These are phyloP conservation scores for Plasmodium malariae DNA, from an alignment of 169 alveolate species.

Conservation along the genomic window DNA sequence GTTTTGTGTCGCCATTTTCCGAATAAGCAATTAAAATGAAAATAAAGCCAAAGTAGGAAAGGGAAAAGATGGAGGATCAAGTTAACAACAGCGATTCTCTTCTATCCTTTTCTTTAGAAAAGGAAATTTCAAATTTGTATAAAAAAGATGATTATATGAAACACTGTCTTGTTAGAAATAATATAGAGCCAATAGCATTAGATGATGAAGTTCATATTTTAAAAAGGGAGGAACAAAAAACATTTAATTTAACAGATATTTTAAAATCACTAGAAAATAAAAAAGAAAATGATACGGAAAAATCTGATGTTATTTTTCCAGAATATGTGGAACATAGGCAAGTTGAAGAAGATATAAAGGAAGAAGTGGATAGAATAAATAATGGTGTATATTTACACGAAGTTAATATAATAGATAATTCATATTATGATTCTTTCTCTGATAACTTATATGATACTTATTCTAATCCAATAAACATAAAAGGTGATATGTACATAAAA, in stretches of 20 bases:
- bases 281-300: conserved; percentile 42
- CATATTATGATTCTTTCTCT: conserved; percentile 4
- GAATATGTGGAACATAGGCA: conserved; percentile 33
- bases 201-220: conserved; percentile 70
- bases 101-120: conserved; percentile 5
- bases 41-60: too few relatives aligned
- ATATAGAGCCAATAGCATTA: conserved; percentile 68
- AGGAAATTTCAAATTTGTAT: conserved; percentile 21
- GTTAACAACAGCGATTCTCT: background rate
- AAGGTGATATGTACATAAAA: conserved; percentile 50
- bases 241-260: conserved; percentile 58
- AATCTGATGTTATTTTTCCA: conserved; percentile 20
- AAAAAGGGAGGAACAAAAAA: conserved; percentile 23
- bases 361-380: conserved; percentile 17
- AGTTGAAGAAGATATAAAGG: conserved; percentile 20
- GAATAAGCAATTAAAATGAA: too few relatives aligned
- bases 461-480: conserved; percentile 41
- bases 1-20: too few relatives aligned
- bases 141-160: conserved; percentile 71
- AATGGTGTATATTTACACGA: conserved; percentile 63
- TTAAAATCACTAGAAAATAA: conserved; percentile 48
- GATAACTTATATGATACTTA: conserved; percentile 1
- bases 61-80: too few relatives aligned
- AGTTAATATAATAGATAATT: conserved; percentile 64
- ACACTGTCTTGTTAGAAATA: conserved; percentile 47